Conservation (phyloP, 352 stramenopile genomes). For the Peronospora belbahrii region DNA sequence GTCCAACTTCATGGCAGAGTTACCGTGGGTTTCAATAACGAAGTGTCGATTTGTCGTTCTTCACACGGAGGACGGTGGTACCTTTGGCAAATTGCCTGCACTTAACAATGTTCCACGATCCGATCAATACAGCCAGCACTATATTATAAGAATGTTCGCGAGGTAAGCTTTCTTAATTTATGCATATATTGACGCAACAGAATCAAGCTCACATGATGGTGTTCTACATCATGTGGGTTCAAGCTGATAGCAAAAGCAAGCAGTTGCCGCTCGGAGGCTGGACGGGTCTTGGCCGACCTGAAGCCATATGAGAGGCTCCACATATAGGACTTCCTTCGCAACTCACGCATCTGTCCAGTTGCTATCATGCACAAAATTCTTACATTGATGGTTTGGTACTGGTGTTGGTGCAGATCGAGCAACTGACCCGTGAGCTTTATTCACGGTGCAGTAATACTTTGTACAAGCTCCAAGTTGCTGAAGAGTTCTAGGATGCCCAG, state of each 20-base stretch:
- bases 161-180: slow-evolving; percentile 39
- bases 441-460: slow-evolving; percentile 92
- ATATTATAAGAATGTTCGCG: slow-evolving; percentile 60
- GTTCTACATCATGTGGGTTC: slow-evolving; percentile 61
- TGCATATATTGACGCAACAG: slow-evolving; percentile 41
- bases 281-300: slow-evolving; percentile 3
- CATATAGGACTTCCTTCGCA: slow-evolving; percentile 17
- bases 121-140: slow-evolving; percentile 49
- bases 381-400: slow-evolving; percentile 6
- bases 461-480: slow-evolving; percentile 93
- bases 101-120: slow-evolving; percentile 52
- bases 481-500: slow-evolving; percentile 93
- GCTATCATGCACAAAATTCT: neutral
- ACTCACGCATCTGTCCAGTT: slow-evolving; percentile 22
- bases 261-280: slow-evolving; percentile 31
- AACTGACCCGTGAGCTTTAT: slow-evolving; percentile 86
- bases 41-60: slow-evolving; percentile 89
- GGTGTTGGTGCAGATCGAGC: slow-evolving; percentile 53
- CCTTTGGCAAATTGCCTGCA: slow-evolving; percentile 91
- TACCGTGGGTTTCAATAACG: slow-evolving; percentile 93
- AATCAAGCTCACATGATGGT: slow-evolving; percentile 75
- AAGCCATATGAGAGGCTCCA: slow-evolving; percentile 18
- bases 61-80: slow-evolving; percentile 83
- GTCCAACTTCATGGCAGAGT: slow-evolving; percentile 89
- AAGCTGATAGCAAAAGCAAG: slow-evolving; percentile 77